phyloP scores from a whole-genome alignment of 345 rosid genomes.

The Odontarrhena argentea region DNA sequence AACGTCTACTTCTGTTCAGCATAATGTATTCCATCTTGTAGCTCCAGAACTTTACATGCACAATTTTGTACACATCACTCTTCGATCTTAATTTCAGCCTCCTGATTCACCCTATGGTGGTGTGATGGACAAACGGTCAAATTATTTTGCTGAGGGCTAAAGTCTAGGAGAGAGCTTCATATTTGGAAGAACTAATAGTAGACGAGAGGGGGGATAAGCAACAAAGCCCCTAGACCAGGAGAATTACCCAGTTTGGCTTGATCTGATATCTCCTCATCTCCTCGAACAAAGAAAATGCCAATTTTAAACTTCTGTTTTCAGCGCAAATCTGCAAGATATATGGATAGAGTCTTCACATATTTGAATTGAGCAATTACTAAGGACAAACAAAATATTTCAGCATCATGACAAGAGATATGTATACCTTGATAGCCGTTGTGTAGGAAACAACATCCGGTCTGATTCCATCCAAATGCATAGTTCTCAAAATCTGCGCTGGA shows the following conservation, averaged over 20 bases:
- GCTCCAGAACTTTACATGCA: conserved; percentile 9
- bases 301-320: conserved; percentile 55
- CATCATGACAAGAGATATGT: conserved; percentile 28
- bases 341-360: conserved; percentile 30
- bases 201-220: conserved; percentile 11
- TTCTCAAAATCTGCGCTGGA: conserved; percentile 78
- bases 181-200: not conserved
- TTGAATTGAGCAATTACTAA: conserved; percentile 16
- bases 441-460: conserved; percentile 90
- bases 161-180: conserved; percentile 12
- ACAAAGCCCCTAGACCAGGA: conserved; percentile 13
- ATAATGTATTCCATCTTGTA: not conserved
- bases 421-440: conserved; percentile 91
- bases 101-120: conserved; percentile 16
- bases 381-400: conserved; percentile 14
- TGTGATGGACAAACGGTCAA: not conserved
- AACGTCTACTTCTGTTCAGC: not conserved
- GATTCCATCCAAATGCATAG: conserved; percentile 64
- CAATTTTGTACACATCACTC: conserved; percentile 10
- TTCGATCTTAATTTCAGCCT: not conserved
- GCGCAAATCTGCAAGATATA: conserved; percentile 65
- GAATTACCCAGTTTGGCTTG: conserved; percentile 77
- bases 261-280: conserved; percentile 82
- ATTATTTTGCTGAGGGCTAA: conserved; percentile 14
- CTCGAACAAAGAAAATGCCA: conserved; percentile 76